Evolutionary conservation across 2,329 filamentous ascomycete species (phyloP), one percentile per base, ranked within the genome.

Genomic region (Trichoderma hamatum): DNA sequence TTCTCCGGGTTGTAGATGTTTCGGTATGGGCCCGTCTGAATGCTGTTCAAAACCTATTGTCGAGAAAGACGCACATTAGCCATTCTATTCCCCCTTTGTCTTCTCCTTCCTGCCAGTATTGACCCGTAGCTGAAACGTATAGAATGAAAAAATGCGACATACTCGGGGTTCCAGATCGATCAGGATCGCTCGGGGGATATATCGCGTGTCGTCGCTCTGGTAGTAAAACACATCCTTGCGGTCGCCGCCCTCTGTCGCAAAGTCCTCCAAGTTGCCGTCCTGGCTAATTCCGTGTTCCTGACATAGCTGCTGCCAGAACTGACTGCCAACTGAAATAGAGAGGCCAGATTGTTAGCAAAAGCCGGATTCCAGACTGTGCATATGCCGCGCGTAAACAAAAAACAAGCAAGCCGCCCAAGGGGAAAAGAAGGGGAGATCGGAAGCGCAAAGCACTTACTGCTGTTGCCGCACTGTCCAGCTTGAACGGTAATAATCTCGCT

Each of bases 1-100:
- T 99, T 99, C 81, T 99, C 96, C 0, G 96, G 96, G 79, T 99
- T 99, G 87, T 99, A 99, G 70, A 99, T 99, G 80, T 99, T 98
- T 80, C 91, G 93, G 84, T 99, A 99, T 0, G 94, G 90, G 1
- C 96, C 94, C 11, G 90, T 91, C 82, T 98, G 95, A 74, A 99
- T 99, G 71, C 89, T 85, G 78, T 98, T 92, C 77, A 99, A 92
- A 72, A 98, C 91, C 90, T 84, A 72, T 16, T 16, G 10, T 6
- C n/a, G n/a, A 30, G 43, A n/a, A 49, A 46, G n/a, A 13, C 26
- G 21, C 28, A 21, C 6, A 43, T 70, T 49, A 63, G 54, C 46
- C 28, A 43, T n/a, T 34, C 19, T 43, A 3, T 39, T 7, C 10
- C 10, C 14, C 19, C 19, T 19, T 43, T 43, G 19, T 43, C 51